Base-by-base conservation (phyloP, 441 rosid species). In the Aquilaria agallochum region DNA sequence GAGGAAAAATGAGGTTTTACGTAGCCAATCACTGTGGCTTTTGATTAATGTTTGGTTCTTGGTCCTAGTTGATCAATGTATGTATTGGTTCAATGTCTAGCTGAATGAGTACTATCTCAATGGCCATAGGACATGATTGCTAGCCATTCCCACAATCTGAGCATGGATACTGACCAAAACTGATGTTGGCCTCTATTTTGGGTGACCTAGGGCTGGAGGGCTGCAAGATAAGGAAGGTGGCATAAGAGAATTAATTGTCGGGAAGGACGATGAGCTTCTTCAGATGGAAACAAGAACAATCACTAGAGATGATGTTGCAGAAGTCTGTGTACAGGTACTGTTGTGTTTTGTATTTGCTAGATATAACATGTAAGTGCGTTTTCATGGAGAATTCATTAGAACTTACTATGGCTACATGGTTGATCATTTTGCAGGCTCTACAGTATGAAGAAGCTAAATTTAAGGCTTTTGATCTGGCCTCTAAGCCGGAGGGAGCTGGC, bases 221-320 rank as follows among this genome's bases (percentile, higher is more conserved):
- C 86, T 94, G 81, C 84, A 86, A 68, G 99, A 94, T 63, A 89
- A 73, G 75, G 97, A 82, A 61, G 97, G 96, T 9, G 96, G 96
- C 56, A 50, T 73, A 67, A 80, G 95, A 48, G 99, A 94, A 76
- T 68, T 94, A 63, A 55, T 94, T 65, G 73, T 91, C 15, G 95
- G 95, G 50, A 91, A 94, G 78, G 94, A 94, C 56, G 97, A 94
- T 34, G 99, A 87, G 78, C 94, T 94, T 80, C 96, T 89, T 70
- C 76, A 87, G 75, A 87, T 96, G n/a, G 89, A 85, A 47, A 87
- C 90, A 11, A 87, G 71, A 74, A 68, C 88, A 15, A 83, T 94
- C 30, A 74, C 91, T 0, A 83, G 99, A 72, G 78, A 85, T 53
- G 99, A 94, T 74, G 96, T 91, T 55, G 97, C 97, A 1, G 96